Evolutionary conservation across 1,284 basidiomycete genomes (phyloP).

Genomic region (Trametes hirsuta): DNA sequence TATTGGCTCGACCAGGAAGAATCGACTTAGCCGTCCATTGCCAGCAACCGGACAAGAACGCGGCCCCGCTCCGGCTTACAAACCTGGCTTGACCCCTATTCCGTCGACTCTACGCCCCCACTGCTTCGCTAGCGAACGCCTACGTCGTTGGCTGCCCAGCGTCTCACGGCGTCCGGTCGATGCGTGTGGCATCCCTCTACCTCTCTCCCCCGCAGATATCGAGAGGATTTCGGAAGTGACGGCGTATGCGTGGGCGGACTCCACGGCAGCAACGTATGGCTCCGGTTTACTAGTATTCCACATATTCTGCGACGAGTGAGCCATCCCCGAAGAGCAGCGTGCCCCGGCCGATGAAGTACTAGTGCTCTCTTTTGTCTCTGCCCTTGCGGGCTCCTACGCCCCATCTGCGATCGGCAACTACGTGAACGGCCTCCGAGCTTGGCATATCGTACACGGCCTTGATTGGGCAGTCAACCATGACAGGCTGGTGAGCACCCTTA

Average conservation of each 20-base stretch:
- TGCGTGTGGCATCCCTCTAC: neutral
- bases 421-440: slow-evolving; percentile 26
- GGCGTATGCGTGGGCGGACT: slow-evolving; percentile 13
- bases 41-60: too few relatives aligned
- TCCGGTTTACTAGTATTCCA: slow-evolving; percentile 35
- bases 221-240: slow-evolving; percentile 26
- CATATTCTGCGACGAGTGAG: slow-evolving; percentile 32
- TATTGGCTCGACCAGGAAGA: too few relatives aligned
- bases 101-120: slow-evolving; percentile 21
- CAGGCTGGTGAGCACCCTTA: slow-evolving; percentile 9
- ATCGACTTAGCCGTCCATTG: too few relatives aligned
- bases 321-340: slow-evolving; percentile 24
- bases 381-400: slow-evolving; percentile 22
- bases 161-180: neutral
- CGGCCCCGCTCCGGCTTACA: neutral
- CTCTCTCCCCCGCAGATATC: slow-evolving; percentile 8
- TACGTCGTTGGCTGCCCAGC: slow-evolving; percentile 24
- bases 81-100: neutral
- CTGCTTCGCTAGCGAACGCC: slow-evolving; percentile 25
- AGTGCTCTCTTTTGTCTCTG: slow-evolving; percentile 20
- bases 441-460: slow-evolving; percentile 31
- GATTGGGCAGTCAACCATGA: slow-evolving; percentile 21
- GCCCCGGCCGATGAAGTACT: slow-evolving; percentile 20
- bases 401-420: slow-evolving; percentile 25
- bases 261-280: slow-evolving; percentile 33